These are phyloP conservation scores for Fomitopsis betulina DNA, from an alignment of 1,284 basidiomycete genomes.

Conservation along the genomic window DNA sequence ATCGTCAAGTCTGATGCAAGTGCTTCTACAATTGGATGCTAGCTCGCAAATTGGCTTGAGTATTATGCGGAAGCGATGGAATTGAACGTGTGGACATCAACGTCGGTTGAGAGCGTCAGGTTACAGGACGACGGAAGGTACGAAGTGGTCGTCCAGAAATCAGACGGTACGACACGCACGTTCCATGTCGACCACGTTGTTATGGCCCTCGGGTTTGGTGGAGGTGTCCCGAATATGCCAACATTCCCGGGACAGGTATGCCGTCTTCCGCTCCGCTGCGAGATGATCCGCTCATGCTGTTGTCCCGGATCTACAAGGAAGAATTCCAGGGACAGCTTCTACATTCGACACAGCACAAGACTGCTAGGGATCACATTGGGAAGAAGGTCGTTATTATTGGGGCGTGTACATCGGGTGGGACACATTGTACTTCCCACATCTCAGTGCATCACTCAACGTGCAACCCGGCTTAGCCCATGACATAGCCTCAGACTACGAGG, in stretches of 20 bases:
- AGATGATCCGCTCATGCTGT: not conserved
- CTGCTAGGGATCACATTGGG: conserved; percentile 35
- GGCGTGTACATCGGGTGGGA: conserved; percentile 40
- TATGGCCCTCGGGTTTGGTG: conserved; percentile 57
- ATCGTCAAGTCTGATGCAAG: conserved; percentile 2
- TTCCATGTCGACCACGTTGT: conserved; percentile 57
- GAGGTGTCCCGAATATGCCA: conserved; percentile 46
- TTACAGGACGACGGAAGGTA: conserved; percentile 50
- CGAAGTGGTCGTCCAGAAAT: conserved; percentile 45
- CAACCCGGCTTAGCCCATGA: conserved; percentile 28
- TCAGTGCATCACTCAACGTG: not conserved
- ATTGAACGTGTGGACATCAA: conserved; percentile 25
- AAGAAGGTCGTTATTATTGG: conserved; percentile 49
- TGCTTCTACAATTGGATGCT: conserved; percentile 10
- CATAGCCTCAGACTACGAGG: conserved; percentile 40
- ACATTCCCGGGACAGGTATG: conserved; percentile 36
- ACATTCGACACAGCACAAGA: conserved; percentile 38
- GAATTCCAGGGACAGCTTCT: conserved; percentile 36
- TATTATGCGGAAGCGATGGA: conserved; percentile 1
- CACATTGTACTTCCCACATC: not conserved
- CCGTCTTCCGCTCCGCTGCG: not conserved
- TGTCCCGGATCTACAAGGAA: conserved; percentile 23
- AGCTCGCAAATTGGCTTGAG: not conserved
- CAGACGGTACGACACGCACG: conserved; percentile 36
- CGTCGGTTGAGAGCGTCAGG: conserved; percentile 38